These are phyloP conservation scores for Westerdykella ornata DNA, from an alignment of 2,329 filamentous ascomycete genomes.

Conservation along the genomic window DNA sequence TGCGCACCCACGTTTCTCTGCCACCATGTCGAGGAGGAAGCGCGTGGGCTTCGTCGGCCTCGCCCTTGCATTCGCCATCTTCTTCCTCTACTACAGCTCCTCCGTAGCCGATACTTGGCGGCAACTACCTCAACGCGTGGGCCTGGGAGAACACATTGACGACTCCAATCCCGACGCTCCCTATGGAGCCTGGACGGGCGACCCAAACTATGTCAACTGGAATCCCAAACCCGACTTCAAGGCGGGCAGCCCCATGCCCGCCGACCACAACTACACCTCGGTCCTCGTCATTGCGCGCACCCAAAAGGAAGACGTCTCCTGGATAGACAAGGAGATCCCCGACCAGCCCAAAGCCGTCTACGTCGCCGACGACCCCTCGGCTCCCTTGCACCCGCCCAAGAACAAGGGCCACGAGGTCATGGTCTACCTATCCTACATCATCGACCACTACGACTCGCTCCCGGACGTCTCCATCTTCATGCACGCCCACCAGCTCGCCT, in stretches of 20 bases:
- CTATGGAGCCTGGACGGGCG: slow-evolving; percentile 8
- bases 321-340: slow-evolving; percentile 50
- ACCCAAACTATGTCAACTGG: slow-evolving; percentile 34
- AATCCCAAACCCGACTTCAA: slow-evolving; percentile 33
- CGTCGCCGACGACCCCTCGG: slow-evolving; percentile 46
- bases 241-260: slow-evolving; percentile 31
- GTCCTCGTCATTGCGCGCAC: slow-evolving; percentile 50
- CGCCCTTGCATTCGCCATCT: slow-evolving; percentile 26
- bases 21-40: slow-evolving; percentile 22
- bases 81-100: slow-evolving; percentile 37
- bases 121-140: slow-evolving; percentile 37
- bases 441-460: slow-evolving; percentile 55
- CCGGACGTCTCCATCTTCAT: slow-evolving; percentile 56
- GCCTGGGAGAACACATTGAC: slow-evolving; percentile 33
- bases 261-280: slow-evolving; percentile 48
- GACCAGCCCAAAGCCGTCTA: slow-evolving; percentile 46
- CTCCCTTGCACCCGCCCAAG: slow-evolving; percentile 45
- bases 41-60: slow-evolving; percentile 28
- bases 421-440: slow-evolving; percentile 56
- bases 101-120: slow-evolving; percentile 32
- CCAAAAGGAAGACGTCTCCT: slow-evolving; percentile 47
- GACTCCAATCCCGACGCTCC: not conserved
- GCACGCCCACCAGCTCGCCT: slow-evolving; percentile 53
- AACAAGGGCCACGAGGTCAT: slow-evolving; percentile 59
- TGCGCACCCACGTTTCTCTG: not conserved